Evolutionary conservation across 257 asterid genomes (phyloP).

Genomic region (Solanum neorickii): DNA sequence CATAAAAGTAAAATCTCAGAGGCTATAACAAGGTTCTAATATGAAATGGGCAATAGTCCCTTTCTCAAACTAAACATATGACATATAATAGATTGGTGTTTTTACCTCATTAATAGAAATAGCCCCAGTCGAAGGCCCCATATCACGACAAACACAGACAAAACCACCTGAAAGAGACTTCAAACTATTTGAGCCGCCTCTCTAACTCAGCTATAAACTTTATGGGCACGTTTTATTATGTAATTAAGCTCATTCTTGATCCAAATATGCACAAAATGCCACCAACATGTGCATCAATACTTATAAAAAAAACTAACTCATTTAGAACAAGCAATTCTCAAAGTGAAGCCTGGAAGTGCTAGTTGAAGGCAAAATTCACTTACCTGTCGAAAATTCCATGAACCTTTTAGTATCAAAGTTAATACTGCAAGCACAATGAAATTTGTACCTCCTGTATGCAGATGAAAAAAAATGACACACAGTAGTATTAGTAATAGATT

Average conservation of each 20-base stretch:
- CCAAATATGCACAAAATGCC: not conserved
- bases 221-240: not conserved
- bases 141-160: constrained; percentile 54
- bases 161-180: constrained; percentile 48
- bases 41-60: not conserved
- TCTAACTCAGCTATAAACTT: not conserved
- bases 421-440: constrained; percentile 67
- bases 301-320: not conserved
- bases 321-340: not conserved
- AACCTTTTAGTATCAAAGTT: constrained; percentile 75
- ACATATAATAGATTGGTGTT: not conserved
- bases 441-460: constrained; percentile 70
- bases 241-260: not conserved
- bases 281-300: not conserved
- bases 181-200: not conserved
- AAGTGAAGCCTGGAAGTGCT: not conserved
- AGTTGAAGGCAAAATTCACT: not conserved
- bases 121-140: constrained; percentile 95
- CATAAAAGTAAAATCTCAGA: not conserved
- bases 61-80: not conserved
- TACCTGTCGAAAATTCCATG: constrained; percentile 94
- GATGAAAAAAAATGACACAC: not conserved
- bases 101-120: constrained; percentile 81
- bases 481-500: not conserved
- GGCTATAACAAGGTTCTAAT: not conserved